Base-by-base conservation (phyloP, 2,329 filamentous ascomycete genomes). In the Drechmeria coniospora region DNA sequence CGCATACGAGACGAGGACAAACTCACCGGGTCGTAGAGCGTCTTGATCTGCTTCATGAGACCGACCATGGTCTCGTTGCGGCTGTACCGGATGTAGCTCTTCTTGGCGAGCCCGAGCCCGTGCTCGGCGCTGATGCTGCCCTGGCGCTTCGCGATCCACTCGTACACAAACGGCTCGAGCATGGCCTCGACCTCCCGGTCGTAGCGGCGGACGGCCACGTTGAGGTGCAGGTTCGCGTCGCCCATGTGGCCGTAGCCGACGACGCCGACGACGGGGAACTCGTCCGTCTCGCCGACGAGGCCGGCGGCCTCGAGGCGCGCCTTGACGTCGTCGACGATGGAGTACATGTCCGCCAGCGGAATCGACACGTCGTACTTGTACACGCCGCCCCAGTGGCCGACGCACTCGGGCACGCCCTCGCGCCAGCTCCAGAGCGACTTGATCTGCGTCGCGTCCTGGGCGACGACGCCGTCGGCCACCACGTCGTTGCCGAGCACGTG, bases 341-440 rank as follows among this genome's bases (percentile, higher is more conserved):
- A 63, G 57, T 98, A 98, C 44, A 98, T 72, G 40, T 93, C 77
- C 9, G 69, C 56, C 16, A 98, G 66, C 2, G 90, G 90, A 39
- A 98, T 93, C 6, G 90, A 95, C 18, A 98, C 66, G 47, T 98
- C 90, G 52, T 98, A 98, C 59, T 98, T 98, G 68, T 98, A 98
- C 7, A 90, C 86, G 24, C 86, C 90, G 32, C 90, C 92, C 56
- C 79, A 83, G 51, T 94, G 84, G 36, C 81, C 81, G 15, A 92
- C 63, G 25, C 77, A 75, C 58, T 98, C 90, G 1, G 86, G 77
- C 41, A 98, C 82, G 40, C 84, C 83, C 61, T 98, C 90, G 37
- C 90, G 74, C 74, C 86, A 95, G 33, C 71, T 66, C 90, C 90
- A 98, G 28, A 98, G 66, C 4, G 77, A 65, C 46, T 72, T 73